phyloP scores from a whole-genome alignment of 2,329 filamentous ascomycete species.

The Fusarium nematophilum region DNA sequence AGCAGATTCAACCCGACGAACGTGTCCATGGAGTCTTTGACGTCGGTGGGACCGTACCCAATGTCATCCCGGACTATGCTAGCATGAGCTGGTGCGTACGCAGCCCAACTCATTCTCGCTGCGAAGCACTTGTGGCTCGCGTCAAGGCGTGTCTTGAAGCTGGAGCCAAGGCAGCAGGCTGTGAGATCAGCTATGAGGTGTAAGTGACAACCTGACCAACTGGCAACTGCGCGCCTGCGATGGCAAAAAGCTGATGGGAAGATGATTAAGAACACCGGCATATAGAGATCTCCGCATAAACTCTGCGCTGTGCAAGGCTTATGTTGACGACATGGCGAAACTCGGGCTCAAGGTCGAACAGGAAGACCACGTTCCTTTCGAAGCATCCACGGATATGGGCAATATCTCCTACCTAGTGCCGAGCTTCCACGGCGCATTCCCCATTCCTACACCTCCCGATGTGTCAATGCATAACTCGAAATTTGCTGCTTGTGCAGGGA shows the following conservation, averaged over 20 bases:
- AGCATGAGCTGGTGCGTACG: too few species aligned
- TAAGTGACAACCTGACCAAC: too few species aligned
- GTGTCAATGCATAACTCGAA: slow-evolving; percentile 53
- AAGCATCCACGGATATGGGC: slow-evolving; percentile 62
- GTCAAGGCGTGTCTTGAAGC: too few species aligned
- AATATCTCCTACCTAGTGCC: slow-evolving; percentile 62
- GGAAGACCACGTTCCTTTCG: slow-evolving; percentile 49
- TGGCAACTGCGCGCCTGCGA: too few species aligned
- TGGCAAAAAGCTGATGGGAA: too few species aligned
- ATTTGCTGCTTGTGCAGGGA: slow-evolving; percentile 59
- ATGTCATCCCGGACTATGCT: too few species aligned
- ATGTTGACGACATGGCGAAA: slow-evolving; percentile 56
- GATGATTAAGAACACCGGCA: not conserved
- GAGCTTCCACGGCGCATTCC: slow-evolving; percentile 61
- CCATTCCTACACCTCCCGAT: slow-evolving; percentile 52
- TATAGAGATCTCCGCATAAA: slow-evolving; percentile 61
- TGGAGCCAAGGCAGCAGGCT: too few species aligned
- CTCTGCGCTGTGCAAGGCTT: slow-evolving; percentile 55
- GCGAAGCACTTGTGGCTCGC: too few species aligned
- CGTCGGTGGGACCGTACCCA: too few species aligned
- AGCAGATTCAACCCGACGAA: slow-evolving; percentile 37
- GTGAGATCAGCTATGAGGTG: too few species aligned
- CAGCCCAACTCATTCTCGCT: too few species aligned
- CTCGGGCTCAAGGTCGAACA: slow-evolving; percentile 51
- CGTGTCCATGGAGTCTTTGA: slow-evolving; percentile 39